Base-by-base conservation (phyloP, 306 rosid species). In the Betula pendula region DNA sequence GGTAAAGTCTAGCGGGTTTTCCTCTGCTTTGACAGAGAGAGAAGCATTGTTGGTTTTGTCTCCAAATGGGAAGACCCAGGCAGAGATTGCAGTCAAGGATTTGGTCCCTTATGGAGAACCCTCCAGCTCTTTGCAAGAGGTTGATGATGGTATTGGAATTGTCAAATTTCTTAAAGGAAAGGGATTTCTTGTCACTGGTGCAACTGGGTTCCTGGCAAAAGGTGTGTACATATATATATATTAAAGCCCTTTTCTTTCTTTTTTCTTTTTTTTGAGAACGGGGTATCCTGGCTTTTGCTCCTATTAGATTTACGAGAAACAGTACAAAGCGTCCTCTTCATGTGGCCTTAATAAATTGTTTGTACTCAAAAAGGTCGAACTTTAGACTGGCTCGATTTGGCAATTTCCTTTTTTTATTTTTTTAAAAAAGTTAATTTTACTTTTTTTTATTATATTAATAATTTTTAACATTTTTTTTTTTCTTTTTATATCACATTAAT, bases 161-260 rank as follows among this genome's bases (percentile, higher is more conserved):
- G 88, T 87, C 53, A 90, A 89, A 25, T 92, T 92, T 81, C 89
- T 95, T 22, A 81, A 77, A 82, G 98, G 97, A 40, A 95, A 90
- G 80, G 83, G 80, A 67, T 90, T 92, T 75, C 88, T 95, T 51
- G 69, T 95, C 24, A 95, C 98, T 70, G 97, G 98, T 17, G 91
- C 90, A 58, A 95, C 97, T 35, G 98, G 98, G 14, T 95, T 95
- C 88, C 97, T 95, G 13, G 98, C 92, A 1, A 95, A 95, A 88
- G 97, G 98, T 92, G 58, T 44, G 29, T 9, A 76, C 52, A 8
- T 19, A 20, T n/a, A 5, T 5, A 35, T 1, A 44, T 68, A 19
- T n/a, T 59, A 13, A 27, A 66, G 52, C 35, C 45, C n/a, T 59
- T 19, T 73, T 20, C 55, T 35, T 47, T 45, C 10, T 19, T 20